Evolutionary conservation across 805 yeast genomes (phyloP), one percentile per base, ranked within the genome.

Genomic region (Lipomyces yamanashiensis): DNA sequence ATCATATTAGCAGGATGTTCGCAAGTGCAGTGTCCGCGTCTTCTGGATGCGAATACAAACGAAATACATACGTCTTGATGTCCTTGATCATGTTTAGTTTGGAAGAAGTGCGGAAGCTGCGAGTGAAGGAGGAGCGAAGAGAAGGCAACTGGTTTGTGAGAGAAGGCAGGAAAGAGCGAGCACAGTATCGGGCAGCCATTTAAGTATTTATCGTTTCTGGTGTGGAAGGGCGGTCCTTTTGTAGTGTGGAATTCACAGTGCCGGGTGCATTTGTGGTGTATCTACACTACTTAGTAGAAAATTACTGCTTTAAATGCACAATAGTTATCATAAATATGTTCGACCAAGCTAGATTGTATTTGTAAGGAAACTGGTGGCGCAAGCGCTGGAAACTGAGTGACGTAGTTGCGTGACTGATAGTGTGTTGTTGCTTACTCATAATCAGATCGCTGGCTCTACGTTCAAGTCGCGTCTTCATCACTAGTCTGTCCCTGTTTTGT

Each of bases 31-130:
- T 13, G 37, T n/a, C 44, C 15, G 45, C 33, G 15, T 3, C 44
- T 3, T 23, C 9, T n/a, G n/a, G 54, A 34, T 3, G 47, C 19
- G 48, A 37, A 28, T 6, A 15, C 1, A 23, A 28, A 8, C 37
- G 44, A 36, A n/a, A 21, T 17, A 41, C 61, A 9, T 39, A 64
- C 68, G 41, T 50, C 58, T 64, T 64, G 19, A 64, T 21, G 28
- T 64, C 68, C 63, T 64, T 64, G 49, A 64, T 61, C 61, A 62
- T 60, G 34, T 61, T 64, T 44, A 43, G 15, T 47, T 51, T n/a
- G 34, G 47, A 8, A 12, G 62, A 57, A 13, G 58, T 40, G 43
- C 50, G 54, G 43, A 64, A 64, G 7, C n/a, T 36, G 48, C 59
- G 62, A 15, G 41, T 5, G 41, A 40, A 28, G 28, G 54, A n/a